Evolutionary conservation across 2,329 filamentous ascomycete species (phyloP).

Genomic region (Claviceps arundinis): DNA sequence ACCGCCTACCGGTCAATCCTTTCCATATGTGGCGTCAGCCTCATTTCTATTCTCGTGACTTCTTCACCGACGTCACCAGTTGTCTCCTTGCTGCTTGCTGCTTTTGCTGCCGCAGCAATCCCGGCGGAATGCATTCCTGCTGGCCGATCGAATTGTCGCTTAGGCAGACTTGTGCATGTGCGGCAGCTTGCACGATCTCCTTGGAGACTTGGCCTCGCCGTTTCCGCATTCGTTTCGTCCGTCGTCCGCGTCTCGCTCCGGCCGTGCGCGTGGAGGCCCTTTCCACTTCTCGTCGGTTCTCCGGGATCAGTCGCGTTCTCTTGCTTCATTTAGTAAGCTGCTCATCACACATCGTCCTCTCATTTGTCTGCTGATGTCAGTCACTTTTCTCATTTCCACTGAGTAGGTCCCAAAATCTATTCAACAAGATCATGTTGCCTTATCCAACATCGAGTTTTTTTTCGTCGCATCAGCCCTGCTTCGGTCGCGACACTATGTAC

Average conservation of each 20-base stretch:
- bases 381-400: neutral
- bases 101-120: neutral
- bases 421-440: conserved; percentile 2
- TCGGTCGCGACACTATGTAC: neutral
- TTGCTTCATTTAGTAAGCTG: neutral
- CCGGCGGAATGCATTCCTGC: neutral
- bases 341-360: conserved; percentile 1
- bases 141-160: too few species aligned
- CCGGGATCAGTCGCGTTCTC: neutral
- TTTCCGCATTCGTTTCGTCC: neutral
- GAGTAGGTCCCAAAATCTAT: conserved; percentile 2
- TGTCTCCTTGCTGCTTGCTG: neutral
- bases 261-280: neutral
- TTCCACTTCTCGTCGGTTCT: neutral
- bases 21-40: neutral
- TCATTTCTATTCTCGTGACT: neutral
- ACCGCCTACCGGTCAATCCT: neutral
- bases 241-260: neutral
- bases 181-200: too few species aligned
- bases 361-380: conserved; percentile 1
- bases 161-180: too few species aligned
- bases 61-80: neutral
- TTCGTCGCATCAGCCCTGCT: neutral
- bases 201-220: too few species aligned
- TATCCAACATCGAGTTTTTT: conserved; percentile 5